Conservation (phyloP, 139 green algal species). For the Chlamydomonas asymmetrica region DNA sequence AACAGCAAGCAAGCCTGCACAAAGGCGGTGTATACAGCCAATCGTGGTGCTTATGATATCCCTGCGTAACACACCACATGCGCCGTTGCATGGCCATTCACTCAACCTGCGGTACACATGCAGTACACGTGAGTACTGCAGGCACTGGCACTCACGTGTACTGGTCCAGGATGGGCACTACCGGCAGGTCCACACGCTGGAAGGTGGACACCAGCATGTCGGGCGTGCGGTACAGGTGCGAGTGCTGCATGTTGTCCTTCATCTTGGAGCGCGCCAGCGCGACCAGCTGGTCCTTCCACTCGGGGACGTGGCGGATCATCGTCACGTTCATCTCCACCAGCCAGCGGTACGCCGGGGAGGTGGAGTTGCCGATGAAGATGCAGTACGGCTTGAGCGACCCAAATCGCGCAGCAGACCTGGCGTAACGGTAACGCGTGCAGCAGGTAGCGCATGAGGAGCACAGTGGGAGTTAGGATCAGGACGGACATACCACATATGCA, state of each 20-base stretch:
- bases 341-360: slow-evolving; percentile 21
- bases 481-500: no score
- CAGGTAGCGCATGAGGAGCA: no score
- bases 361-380: slow-evolving; percentile 42
- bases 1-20: no score
- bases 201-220: slow-evolving; percentile 34
- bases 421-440: no score
- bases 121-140: no score
- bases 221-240: slow-evolving; percentile 25
- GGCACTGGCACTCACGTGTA: no score
- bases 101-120: no score
- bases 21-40: no score
- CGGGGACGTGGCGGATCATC: slow-evolving; percentile 37
- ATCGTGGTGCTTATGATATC: no score
- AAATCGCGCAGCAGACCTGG: slow-evolving; percentile 7
- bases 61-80: no score
- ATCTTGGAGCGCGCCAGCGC: slow-evolving; percentile 14
- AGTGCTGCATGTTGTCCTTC: slow-evolving; percentile 30
- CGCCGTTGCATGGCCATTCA: no score
- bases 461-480: no score
- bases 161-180: slow-evolving; percentile 17
- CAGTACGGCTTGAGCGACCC: slow-evolving; percentile 34
- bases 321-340: slow-evolving; percentile 29
- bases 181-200: slow-evolving; percentile 35
- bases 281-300: slow-evolving; percentile 32